Conservation (phyloP, 176 grass and related monocot genomes). For the Neostapfia colusana region DNA sequence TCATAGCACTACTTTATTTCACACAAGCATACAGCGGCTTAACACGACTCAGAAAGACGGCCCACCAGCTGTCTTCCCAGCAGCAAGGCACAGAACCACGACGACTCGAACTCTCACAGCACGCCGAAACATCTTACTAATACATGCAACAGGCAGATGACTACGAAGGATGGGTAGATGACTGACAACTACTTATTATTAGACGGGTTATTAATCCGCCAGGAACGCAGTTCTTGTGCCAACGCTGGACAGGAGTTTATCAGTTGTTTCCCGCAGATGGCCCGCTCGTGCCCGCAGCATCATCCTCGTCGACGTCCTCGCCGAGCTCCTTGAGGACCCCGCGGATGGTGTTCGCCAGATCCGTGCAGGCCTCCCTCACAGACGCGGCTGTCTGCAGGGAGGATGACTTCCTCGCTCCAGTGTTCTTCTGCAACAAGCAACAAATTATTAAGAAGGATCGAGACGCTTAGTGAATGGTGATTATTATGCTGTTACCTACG, state of each 20-base stretch:
- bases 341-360: neutral
- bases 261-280: neutral
- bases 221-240: neutral
- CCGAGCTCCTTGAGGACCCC: slow-evolving; percentile 1
- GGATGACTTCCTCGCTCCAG: neutral
- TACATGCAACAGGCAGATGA: neutral
- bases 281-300: neutral
- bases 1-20: neutral
- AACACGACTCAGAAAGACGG: neutral
- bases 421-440: neutral
- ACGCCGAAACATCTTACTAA: neutral
- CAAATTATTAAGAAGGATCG: neutral
- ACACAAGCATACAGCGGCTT: neutral
- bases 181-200: neutral
- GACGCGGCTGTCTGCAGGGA: no score
- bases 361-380: neutral
- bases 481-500: neutral
- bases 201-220: neutral
- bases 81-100: neutral
- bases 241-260: neutral
- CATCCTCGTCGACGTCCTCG: neutral
- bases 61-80: neutral
- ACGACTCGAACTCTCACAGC: no score
- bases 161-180: neutral
- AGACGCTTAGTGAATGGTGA: neutral